phyloP scores from a whole-genome alignment of 345 rosid genomes.

The Boechera divaricarpa region DNA sequence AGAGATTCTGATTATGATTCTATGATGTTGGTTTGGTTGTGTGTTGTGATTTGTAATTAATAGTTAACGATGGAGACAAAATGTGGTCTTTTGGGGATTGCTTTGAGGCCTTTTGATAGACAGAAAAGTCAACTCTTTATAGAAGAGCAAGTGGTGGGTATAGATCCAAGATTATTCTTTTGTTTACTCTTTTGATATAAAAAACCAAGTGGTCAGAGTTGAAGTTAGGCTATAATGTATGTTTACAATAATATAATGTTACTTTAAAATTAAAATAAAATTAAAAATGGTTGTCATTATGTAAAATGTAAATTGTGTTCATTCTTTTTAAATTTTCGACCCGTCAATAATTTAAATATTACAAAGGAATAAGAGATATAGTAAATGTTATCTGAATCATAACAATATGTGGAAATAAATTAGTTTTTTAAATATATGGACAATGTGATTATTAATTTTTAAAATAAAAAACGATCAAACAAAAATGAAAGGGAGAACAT shows the following conservation, averaged over 20 bases:
- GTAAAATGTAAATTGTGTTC: not conserved
- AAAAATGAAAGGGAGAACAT: too few species aligned
- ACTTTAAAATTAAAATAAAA: not conserved
- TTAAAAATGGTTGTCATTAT: not conserved
- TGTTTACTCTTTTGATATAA: constrained; percentile 17
- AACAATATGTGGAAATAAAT: too few species aligned
- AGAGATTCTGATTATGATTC: constrained; percentile 15
- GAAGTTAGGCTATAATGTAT: constrained; percentile 19
- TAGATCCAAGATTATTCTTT: constrained; percentile 36
- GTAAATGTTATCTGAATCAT: too few species aligned
- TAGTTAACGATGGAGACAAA: constrained; percentile 32
- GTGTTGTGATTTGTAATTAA: constrained; percentile 33
- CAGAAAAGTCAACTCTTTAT: constrained; percentile 40
- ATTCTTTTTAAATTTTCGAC: not conserved
- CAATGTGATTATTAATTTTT: too few species aligned
- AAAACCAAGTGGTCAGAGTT: constrained; percentile 27
- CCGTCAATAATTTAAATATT: not conserved
- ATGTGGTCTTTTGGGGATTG: constrained; percentile 36
- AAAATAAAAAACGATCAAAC: too few species aligned
- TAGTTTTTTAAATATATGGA: too few species aligned
- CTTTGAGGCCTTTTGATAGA: constrained; percentile 36
- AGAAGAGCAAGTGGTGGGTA: constrained; percentile 26
- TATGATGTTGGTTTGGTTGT: constrained; percentile 24
- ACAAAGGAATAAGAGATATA: too few species aligned
- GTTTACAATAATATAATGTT: constrained; percentile 1